Evolutionary conservation across 495 filamentous ascomycete species (phyloP), one percentile per base, ranked within the genome.

Genomic region (Amniculicola lignicola): DNA sequence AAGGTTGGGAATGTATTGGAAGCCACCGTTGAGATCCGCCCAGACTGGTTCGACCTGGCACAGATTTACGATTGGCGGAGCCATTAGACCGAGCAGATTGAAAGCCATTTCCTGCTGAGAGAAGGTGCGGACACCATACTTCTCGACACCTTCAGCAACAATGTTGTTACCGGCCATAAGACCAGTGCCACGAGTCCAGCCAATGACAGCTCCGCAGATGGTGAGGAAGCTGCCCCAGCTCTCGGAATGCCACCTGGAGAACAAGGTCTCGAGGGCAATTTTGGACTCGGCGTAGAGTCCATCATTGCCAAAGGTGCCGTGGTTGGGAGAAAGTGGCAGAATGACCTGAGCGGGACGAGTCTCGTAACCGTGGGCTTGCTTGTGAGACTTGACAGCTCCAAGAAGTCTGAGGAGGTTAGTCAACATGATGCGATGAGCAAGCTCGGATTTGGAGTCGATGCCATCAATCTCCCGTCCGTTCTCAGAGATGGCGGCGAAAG

Each of bases 21-120:
- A 83, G 52, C 92, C 93, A 60, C 93, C 93, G 72, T 97, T 99
- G 25, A 99, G 79, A 74, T 99, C 93, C 44, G 94, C 93, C 71
- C 87, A 96, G 51, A 99, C 89, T 3, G 93, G 93, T 68, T 99
- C 91, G 24, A 82, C 77, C 72, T 99, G 93, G 77, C 94, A 97
- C 25, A 99, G 82, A 66, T 97, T 90, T 62, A 95, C 91, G 56
- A 99, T 88, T 21, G 85, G 81, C 7, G 93, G 90, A 3, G 92
- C 83, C 93, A 99, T 96, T 41, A 99, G 82, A 51, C 93, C 92
- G 31, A 99, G 83, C 48, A 99, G 74, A 71, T 97, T 99, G 80
- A 99, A 97, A 2, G 93, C 93, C 93, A 99, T 99, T 72, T 99
- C 93, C 64, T 94, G 89, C 75, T 97, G 94, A 15, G 92, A 96